Conservation (phyloP, 768 basidiomycete species). For the Crassisporium funariophilum region DNA sequence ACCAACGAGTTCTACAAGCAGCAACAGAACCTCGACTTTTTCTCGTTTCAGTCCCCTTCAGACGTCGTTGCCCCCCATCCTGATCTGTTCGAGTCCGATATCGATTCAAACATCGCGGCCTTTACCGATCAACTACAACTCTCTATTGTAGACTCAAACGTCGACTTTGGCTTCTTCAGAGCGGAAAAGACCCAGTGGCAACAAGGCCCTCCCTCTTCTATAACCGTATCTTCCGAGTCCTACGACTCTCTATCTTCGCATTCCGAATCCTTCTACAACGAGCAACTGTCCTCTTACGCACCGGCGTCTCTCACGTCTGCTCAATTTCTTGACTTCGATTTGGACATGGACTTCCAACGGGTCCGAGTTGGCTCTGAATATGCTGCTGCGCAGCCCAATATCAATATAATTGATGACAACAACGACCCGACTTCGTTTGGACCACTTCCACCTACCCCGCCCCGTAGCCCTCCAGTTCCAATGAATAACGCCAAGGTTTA, state of each 20-base stretch:
- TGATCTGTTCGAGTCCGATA: slow-evolving; percentile 82
- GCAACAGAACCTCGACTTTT: slow-evolving; percentile 57
- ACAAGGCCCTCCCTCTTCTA: slow-evolving; percentile 66
- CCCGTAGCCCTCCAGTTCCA: slow-evolving; percentile 48
- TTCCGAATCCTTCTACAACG: slow-evolving; percentile 73
- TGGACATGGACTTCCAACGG: slow-evolving; percentile 73
- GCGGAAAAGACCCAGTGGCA: slow-evolving; percentile 65
- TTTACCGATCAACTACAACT: slow-evolving; percentile 68
- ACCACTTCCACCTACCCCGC: slow-evolving; percentile 57
- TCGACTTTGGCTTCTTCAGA: slow-evolving; percentile 65
- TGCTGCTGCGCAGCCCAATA: slow-evolving; percentile 38
- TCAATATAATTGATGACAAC: slow-evolving; percentile 41
- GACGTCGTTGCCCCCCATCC: slow-evolving; percentile 79
- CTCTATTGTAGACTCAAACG: slow-evolving; percentile 63
- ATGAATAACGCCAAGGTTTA: slow-evolving; percentile 33
- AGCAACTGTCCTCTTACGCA: slow-evolving; percentile 50
- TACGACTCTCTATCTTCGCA: slow-evolving; percentile 69
- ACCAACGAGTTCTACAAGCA: slow-evolving; percentile 35
- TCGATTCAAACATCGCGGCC: slow-evolving; percentile 70
- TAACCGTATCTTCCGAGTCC: slow-evolving; percentile 80
- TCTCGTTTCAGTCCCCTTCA: slow-evolving; percentile 66
- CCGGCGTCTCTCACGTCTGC: slow-evolving; percentile 30
- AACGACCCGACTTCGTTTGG: slow-evolving; percentile 64
- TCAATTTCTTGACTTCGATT: slow-evolving; percentile 61
- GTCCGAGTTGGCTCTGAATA: slow-evolving; percentile 67